Percentiles rank a stretch among this genome's conserved stretches.
Evolutionary conservation across 1,284 basidiomycete genomes (phyloP).

Genomic region (Malassezia cuniculi): DNA sequence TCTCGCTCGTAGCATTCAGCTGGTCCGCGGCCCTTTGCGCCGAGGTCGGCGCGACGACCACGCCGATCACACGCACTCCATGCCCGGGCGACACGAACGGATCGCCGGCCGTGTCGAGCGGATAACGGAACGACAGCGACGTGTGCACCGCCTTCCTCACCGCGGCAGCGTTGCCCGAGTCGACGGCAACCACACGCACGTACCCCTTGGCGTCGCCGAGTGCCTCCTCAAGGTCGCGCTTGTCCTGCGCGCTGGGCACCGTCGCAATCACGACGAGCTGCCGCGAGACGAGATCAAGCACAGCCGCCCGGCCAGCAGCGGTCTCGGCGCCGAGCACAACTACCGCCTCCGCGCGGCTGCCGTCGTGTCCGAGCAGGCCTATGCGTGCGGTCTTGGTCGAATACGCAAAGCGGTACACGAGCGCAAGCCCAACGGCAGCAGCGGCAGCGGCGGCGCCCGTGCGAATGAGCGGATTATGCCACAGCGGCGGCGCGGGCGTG

Average conservation of each 20-base stretch:
- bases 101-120: slow-evolving; percentile 36
- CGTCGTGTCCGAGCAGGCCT: not conserved
- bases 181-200: slow-evolving; percentile 30
- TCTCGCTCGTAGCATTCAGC: no score
- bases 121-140: slow-evolving; percentile 32
- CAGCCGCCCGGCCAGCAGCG: slow-evolving; percentile 31
- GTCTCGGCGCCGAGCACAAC: slow-evolving; percentile 39
- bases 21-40: no score
- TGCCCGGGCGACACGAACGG: slow-evolving; percentile 39
- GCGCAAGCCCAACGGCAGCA: slow-evolving; percentile 3
- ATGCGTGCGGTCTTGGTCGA: not conserved
- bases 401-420: not conserved
- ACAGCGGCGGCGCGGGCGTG: no score
- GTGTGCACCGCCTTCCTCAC: slow-evolving; percentile 27
- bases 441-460: slow-evolving; percentile 1
- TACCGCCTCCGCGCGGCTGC: slow-evolving; percentile 7
- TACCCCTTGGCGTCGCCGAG: slow-evolving; percentile 35
- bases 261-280: slow-evolving; percentile 40
- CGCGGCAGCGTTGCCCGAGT: slow-evolving; percentile 16
- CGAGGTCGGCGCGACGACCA: slow-evolving; percentile 36
- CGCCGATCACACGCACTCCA: slow-evolving; percentile 27
- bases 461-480: no score
- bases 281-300: slow-evolving; percentile 23
- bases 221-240: slow-evolving; percentile 27
- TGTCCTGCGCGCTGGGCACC: slow-evolving; percentile 20